Base-by-base conservation (phyloP, 2,329 filamentous ascomycete genomes). In the Colletotrichum destructivum region DNA sequence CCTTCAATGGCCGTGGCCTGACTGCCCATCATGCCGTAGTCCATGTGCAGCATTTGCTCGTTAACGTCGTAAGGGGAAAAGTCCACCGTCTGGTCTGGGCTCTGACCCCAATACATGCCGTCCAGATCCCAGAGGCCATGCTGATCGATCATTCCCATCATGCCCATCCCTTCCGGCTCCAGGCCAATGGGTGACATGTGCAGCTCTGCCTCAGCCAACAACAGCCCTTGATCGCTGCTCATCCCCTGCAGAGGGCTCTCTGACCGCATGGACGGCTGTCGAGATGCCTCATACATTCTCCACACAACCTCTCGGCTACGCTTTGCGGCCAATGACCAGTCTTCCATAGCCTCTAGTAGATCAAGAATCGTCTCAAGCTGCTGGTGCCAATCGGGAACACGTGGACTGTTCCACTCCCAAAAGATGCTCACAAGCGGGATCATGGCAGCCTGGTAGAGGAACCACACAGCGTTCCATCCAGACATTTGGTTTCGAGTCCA, bases 401-500 rank as follows among this genome's bases (percentile, higher is more conserved):
- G 82, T 12, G 85, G 83, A 76, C 82, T 85, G 69, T 84, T 82
- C 81, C 83, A 85, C 78, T 94, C 91, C 85, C 89, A 92, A 79
- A 94, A 94, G 15, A 95, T 85, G 26, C 89, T 92, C 13, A 96
- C 88, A 1, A 96, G 87, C 0, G 93, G 93, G 11, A 95, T 90
- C 91, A 95, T 93, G 74, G 90, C 90, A 0, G 93, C 92, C 79
- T 95, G 93, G 82, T 94, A 95, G 71, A 94, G 88, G 81, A 94
- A 92, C 92, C 93, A 95, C 2, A 93, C 92, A 0, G 91, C 93
- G 78, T 94, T 94, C 93, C 93, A 95, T 11, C 93, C 93, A 0
- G 90, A 90, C 83, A 95, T 93, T 77, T 94, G 90, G 78, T 94
- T 93, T 56, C 90, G 88, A 56, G 89, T 88, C 83, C 92, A 94